Percentiles rank a stretch among this genome's conserved stretches.
These are phyloP conservation scores for Boletales sp. DNA, from an alignment of 768 basidiomycete genomes.

Conservation along the genomic window DNA sequence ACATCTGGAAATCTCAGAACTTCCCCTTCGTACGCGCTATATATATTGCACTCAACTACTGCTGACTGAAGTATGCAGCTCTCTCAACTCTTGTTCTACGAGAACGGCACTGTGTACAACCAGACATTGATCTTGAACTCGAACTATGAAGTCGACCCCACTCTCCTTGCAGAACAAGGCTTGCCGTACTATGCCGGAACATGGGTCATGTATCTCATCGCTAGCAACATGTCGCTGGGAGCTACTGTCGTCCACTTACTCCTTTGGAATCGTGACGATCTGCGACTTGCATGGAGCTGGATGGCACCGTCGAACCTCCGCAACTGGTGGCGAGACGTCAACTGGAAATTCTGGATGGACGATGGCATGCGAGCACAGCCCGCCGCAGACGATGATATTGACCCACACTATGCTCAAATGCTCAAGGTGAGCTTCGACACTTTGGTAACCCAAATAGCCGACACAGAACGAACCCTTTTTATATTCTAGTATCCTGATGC, in stretches of 20 bases:
- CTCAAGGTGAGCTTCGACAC: conserved; percentile 27
- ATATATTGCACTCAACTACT: not conserved
- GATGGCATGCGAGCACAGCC: not conserved
- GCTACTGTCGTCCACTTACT: conserved; percentile 49
- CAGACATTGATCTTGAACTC: conserved; percentile 51
- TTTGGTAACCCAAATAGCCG: conserved; percentile 19
- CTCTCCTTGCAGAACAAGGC: conserved; percentile 25
- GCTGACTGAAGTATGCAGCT: conserved; percentile 22
- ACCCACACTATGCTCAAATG: conserved; percentile 40
- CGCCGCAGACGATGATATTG: not conserved
- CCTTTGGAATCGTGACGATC: conserved; percentile 51
- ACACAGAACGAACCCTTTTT: not conserved
- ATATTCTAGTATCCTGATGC: not conserved
- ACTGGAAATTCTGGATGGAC: not conserved
- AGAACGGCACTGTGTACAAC: conserved; percentile 49
- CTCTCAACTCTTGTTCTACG: conserved; percentile 47
- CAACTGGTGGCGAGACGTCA: conserved; percentile 19
- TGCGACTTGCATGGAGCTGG: conserved; percentile 46
- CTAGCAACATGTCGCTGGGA: conserved; percentile 28
- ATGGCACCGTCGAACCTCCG: conserved; percentile 28
- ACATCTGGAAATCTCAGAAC: conserved; percentile 40
- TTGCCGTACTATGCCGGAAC: conserved; percentile 27
- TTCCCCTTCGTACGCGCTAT: not conserved
- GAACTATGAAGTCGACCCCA: conserved; percentile 46
- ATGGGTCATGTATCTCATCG: conserved; percentile 17